Percentiles rank a stretch among this genome's conserved stretches.
Conservation (phyloP, 2,329 filamentous ascomycete species). For the Bipolaris cookei region DNA sequence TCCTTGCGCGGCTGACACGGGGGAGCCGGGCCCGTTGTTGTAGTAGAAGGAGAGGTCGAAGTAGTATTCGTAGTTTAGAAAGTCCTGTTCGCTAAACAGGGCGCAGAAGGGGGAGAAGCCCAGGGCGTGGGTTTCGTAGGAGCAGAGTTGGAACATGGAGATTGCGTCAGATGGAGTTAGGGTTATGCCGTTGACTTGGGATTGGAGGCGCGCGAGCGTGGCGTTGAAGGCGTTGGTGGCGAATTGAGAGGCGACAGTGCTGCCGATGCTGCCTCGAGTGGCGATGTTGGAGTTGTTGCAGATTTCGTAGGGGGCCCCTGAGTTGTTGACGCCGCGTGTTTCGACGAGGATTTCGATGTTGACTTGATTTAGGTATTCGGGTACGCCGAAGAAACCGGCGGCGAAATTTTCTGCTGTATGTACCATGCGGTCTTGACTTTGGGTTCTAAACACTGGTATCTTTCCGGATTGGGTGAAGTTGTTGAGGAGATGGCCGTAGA, state of each 20-base stretch:
- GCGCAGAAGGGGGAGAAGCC: constrained; percentile 54
- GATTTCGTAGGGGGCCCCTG: constrained; percentile 38
- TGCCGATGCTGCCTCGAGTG: constrained; percentile 36
- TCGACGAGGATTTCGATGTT: constrained; percentile 42
- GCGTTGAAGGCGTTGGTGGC: constrained; percentile 37
- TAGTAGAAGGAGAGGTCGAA: constrained; percentile 51
- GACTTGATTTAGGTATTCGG: constrained; percentile 38
- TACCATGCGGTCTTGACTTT: constrained; percentile 43
- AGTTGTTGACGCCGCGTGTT: constrained; percentile 34
- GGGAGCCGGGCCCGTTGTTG: constrained; percentile 42
- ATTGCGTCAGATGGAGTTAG: constrained; percentile 47
- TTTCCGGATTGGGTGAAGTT: constrained; percentile 50
- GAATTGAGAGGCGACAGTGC: constrained; percentile 29
- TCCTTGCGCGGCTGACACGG: constrained; percentile 42
- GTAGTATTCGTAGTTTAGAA: constrained; percentile 54
- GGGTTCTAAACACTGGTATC: constrained; percentile 48
- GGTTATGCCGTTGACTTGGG: constrained; percentile 34
- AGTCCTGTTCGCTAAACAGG: constrained; percentile 53
- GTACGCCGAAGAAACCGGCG: constrained; percentile 43
- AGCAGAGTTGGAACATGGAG: constrained; percentile 51
- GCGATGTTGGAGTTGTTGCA: constrained; percentile 41
- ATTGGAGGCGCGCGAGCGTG: constrained; percentile 38
- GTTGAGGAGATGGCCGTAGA: constrained; percentile 54
- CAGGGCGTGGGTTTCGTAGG: constrained; percentile 47
- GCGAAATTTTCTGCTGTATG: constrained; percentile 44